Percentiles rank a stretch among this genome's conserved stretches.
These are phyloP conservation scores for Yarrowia osloensis DNA, from an alignment of 805 yeast species.

Conservation along the genomic window DNA sequence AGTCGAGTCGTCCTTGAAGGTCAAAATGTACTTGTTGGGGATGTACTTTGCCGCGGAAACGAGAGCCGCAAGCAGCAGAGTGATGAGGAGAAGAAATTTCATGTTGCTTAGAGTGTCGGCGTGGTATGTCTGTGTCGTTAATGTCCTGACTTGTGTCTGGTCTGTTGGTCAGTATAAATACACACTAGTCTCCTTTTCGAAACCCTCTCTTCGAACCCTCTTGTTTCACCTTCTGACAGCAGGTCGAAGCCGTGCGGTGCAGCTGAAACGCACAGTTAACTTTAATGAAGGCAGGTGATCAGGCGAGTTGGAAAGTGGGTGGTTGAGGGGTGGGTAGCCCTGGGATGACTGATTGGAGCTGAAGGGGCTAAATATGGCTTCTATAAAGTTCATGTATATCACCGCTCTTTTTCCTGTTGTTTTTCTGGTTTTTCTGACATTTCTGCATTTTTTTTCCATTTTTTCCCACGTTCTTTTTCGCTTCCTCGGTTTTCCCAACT, in stretches of 20 bases:
- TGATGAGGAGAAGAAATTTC: neutral
- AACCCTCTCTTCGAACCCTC: neutral
- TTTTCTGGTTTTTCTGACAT: too few relatives aligned
- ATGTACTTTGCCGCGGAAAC: neutral
- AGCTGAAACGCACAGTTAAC: neutral
- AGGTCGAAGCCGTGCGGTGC: neutral
- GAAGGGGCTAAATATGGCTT: too few relatives aligned
- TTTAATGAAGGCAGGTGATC: neutral
- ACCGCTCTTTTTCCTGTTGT: too few relatives aligned
- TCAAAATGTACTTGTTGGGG: constrained; percentile 25
- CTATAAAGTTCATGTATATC: too few relatives aligned
- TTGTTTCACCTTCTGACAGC: constrained; percentile 10
- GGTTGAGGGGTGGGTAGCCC: too few relatives aligned
- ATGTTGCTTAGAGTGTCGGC: neutral
- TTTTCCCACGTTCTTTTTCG: too few relatives aligned
- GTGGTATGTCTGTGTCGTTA: neutral
- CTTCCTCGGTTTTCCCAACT: too few relatives aligned
- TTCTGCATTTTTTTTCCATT: too few relatives aligned
- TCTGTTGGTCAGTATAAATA: neutral
- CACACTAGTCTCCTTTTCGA: neutral
- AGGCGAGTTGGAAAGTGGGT: neutral
- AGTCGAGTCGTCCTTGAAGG: constrained; percentile 9
- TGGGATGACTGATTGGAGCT: too few relatives aligned
- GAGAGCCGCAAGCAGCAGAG: neutral
- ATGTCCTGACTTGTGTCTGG: too few relatives aligned